phyloP scores from a whole-genome alignment of 208 protist species.

The Crithidia brevicula region DNA sequence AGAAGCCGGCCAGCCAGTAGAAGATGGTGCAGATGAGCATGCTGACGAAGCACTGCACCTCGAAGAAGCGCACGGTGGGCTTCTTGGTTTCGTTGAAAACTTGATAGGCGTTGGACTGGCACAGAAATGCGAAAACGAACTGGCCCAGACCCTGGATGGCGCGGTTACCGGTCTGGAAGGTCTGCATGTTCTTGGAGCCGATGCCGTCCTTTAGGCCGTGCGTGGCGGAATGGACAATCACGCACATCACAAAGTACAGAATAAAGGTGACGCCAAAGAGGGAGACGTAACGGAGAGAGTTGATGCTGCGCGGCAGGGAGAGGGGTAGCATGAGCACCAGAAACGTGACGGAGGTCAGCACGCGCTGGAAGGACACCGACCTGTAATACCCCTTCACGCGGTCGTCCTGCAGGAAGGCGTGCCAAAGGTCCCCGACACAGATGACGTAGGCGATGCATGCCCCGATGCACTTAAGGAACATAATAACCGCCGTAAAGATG shows the following conservation, averaged over 20 bases:
- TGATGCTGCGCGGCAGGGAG: conserved; percentile 70
- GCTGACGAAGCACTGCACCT: conserved; percentile 44
- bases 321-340: conserved; percentile 75
- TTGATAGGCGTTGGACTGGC: conserved; percentile 71
- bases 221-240: conserved; percentile 53
- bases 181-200: conserved; percentile 26
- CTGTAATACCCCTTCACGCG: conserved; percentile 38
- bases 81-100: conserved; percentile 59
- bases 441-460: conserved; percentile 82
- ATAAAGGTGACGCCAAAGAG: conserved; percentile 69
- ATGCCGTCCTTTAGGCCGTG: conserved; percentile 36
- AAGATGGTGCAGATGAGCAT: conserved; percentile 75
- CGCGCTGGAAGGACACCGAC: conserved; percentile 29
- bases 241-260: conserved; percentile 69
- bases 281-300: conserved; percentile 80
- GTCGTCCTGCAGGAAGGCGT: conserved; percentile 51
- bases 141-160: conserved; percentile 52
- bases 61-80: conserved; percentile 46
- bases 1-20: conserved; percentile 78
- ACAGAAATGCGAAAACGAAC: conserved; percentile 74
- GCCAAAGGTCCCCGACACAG: conserved; percentile 55
- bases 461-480: conserved; percentile 80
- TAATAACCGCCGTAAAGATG: conserved; percentile 64
- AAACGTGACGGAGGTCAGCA: conserved; percentile 56
- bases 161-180: conserved; percentile 37